These are phyloP conservation scores for Pseudozyma thailandica DNA, from an alignment of 1,284 basidiomycete genomes.

Conservation along the genomic window DNA sequence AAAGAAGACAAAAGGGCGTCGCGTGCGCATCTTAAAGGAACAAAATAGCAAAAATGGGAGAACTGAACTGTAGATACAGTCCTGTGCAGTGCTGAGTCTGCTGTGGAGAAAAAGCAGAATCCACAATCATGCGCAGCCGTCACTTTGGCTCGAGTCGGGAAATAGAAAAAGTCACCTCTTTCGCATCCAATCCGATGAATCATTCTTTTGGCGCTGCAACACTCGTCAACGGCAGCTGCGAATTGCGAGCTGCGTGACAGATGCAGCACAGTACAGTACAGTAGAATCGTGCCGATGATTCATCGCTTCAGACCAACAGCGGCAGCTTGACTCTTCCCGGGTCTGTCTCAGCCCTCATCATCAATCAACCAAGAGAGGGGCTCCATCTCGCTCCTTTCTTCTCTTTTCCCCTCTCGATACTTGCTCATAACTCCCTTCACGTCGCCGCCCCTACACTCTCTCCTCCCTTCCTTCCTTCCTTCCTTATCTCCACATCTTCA, in stretches of 20 bases:
- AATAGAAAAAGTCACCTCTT: not conserved
- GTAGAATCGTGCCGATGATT: constrained; percentile 1
- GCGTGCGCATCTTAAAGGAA: not conserved
- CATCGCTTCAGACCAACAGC: too few relatives aligned
- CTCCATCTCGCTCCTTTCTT: not conserved
- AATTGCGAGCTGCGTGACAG: too few relatives aligned
- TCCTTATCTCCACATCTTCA: not conserved
- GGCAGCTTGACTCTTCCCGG: too few relatives aligned
- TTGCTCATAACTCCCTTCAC: too few relatives aligned
- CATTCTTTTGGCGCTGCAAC: too few relatives aligned
- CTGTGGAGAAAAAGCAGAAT: too few relatives aligned
- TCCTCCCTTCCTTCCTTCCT: not conserved
- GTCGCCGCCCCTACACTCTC: not conserved
- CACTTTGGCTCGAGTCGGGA: too few relatives aligned
- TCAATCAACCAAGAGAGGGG: not conserved
- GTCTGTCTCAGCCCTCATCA: constrained; percentile 1
- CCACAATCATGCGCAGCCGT: too few relatives aligned
- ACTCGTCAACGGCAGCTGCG: not conserved
- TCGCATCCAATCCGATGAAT: too few relatives aligned
- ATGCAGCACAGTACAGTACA: too few relatives aligned
- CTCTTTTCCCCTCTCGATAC: too few relatives aligned
- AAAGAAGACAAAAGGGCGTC: not conserved
- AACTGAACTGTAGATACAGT: not conserved
- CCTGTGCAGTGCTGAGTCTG: too few relatives aligned
- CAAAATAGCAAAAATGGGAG: not conserved